Conservation (phyloP, 106 monocot species). For the Allium cepa region DNA sequence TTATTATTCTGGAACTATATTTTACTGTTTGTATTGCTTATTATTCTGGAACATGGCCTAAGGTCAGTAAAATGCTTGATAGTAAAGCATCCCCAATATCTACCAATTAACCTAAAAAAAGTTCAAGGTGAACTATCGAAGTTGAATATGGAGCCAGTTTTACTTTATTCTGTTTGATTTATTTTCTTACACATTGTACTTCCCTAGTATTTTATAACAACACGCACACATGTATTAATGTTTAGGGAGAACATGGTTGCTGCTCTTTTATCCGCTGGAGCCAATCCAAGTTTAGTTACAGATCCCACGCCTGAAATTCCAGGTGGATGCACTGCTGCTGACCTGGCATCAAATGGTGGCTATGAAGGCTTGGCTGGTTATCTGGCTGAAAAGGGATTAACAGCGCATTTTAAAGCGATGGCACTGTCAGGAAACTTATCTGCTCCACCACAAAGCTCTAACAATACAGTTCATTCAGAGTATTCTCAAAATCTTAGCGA, state of each 20-base stretch:
- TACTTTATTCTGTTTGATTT: no score
- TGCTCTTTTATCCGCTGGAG: slow-evolving; percentile 77
- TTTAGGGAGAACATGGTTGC: slow-evolving; percentile 86
- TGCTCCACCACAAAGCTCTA: background rate
- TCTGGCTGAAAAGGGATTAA: slow-evolving; percentile 78
- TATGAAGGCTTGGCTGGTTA: slow-evolving; percentile 88
- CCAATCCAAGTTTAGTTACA: slow-evolving; percentile 93
- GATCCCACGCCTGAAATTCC: slow-evolving; percentile 68
- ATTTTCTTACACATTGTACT: no score
- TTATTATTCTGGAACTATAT: no score
- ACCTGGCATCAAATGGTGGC: slow-evolving; percentile 66
- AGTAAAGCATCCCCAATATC: no score
- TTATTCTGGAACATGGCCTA: no score
- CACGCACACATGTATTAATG: background rate
- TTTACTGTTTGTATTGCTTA: no score
- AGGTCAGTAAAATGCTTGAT: no score
- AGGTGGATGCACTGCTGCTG: slow-evolving; percentile 80
- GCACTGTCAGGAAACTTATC: slow-evolving; percentile 51
- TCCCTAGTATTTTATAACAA: background rate
- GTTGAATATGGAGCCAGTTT: no score
- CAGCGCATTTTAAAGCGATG: slow-evolving; percentile 89
- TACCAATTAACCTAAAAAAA: no score
- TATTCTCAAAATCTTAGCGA: slow-evolving; percentile 45
- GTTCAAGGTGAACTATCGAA: no score
- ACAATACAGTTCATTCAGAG: slow-evolving; percentile 19